Base-by-base conservation (phyloP, 345 rosid species). In the Gossypium stocksii region DNA sequence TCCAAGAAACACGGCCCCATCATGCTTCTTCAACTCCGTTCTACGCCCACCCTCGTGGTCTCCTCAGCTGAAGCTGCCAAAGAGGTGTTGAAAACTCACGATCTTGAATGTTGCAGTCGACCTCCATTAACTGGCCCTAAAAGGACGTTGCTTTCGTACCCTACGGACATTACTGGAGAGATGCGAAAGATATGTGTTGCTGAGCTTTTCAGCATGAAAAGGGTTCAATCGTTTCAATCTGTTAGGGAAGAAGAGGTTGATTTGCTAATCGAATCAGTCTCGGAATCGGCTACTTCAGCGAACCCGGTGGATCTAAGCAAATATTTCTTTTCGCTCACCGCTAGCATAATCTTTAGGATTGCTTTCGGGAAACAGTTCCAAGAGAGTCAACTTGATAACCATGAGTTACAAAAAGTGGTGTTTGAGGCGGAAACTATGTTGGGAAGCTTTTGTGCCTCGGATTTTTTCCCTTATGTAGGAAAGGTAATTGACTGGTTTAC, bases 401-500 rank as follows among this genome's bases (percentile, higher is more conserved):
- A 34, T 63, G 17, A 63, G 67, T n/a, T 80, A 78, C 29, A 71
- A 74, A 3, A 70, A 61, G 15, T 86, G 69, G 61, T 80, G 13
- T 15, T 16, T 9, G 81, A 83, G 29, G 51, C 46, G 7, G 82
- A 82, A 22, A 76, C 25, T 1, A 22, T 76, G 49, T 9, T 83
- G 17, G 88, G 83, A 4, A 69, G 74, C 43, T 61, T 83, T 12
- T 74, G 74, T 65, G 48, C 80, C 0, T 76, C 75, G 3, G 89
- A 87, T 29, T 69, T 68, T 68, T 81, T 87, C 48, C 89, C 89
- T 0, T 66, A 70, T 41, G 52, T 82, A 81, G 71, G 69, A 0
- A 86, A 86, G 85, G 41, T 71, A 4, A 2, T 82, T 23, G 76
- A 82, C 48, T 77, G 64, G 67, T 59, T 85, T 20, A 85, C 74